phyloP scores from a whole-genome alignment of 345 rosid species.

The Gossypium herbaceum region DNA sequence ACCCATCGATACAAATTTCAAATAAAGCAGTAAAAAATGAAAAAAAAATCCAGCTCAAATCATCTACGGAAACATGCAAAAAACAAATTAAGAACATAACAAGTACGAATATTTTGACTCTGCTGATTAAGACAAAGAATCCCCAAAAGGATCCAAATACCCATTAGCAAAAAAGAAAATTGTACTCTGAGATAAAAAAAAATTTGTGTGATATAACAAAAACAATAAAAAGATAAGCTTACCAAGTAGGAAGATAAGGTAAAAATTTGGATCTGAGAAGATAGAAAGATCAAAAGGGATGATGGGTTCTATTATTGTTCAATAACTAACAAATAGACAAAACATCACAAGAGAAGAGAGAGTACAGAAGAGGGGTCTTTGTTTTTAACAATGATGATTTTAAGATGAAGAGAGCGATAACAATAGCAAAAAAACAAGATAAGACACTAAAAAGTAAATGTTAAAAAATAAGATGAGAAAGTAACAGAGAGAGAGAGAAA shows the following conservation, averaged over 20 bases:
- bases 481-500: background rate
- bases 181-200: constrained; percentile 12
- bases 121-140: constrained; percentile 2
- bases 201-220: background rate
- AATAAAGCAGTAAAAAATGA: background rate
- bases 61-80: constrained; percentile 1
- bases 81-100: background rate
- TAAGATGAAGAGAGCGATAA: constrained; percentile 9
- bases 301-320: constrained; percentile 2
- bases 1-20: constrained; percentile 14
- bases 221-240: background rate
- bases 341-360: background rate
- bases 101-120: background rate
- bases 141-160: constrained; percentile 13
- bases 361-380: background rate
- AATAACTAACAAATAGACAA: background rate
- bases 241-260: constrained; percentile 11
- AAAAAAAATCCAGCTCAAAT: constrained; percentile 16
- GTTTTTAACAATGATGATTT: background rate
- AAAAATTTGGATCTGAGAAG: constrained; percentile 26
- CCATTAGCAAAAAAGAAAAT: background rate
- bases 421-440: background rate
- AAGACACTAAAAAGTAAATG: background rate
- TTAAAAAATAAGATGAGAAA: background rate
- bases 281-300: background rate